phyloP scores from a whole-genome alignment of 768 basidiomycete genomes.

The Mycena alexandri region DNA sequence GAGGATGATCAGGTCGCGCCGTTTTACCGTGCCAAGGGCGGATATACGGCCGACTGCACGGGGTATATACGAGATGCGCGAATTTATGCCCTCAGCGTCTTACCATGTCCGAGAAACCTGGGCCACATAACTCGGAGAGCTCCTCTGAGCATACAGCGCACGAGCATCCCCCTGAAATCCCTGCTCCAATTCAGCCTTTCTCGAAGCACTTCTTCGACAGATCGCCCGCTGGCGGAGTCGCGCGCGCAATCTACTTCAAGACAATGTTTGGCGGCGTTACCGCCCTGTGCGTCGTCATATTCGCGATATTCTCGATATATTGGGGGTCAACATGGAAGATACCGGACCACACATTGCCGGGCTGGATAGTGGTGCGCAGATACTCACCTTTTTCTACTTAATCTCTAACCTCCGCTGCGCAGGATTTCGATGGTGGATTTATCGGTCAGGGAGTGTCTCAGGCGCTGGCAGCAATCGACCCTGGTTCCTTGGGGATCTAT shows the following conservation, averaged over 20 bases:
- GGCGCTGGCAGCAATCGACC: not conserved
- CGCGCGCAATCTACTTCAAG: slow-evolving; percentile 57
- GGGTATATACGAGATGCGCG: no score
- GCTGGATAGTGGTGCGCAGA: slow-evolving; percentile 63
- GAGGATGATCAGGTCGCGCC: no score
- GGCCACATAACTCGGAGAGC: no score
- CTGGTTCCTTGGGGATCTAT: not conserved
- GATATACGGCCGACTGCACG: no score
- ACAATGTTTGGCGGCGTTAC: slow-evolving; percentile 51
- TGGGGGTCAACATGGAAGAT: slow-evolving; percentile 67
- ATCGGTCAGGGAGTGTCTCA: not conserved
- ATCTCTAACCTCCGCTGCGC: not conserved
- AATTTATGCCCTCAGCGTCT: no score
- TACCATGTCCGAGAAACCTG: no score
- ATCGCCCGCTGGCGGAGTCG: slow-evolving; percentile 37
- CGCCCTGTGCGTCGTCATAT: slow-evolving; percentile 54
- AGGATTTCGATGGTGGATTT: slow-evolving; percentile 12
- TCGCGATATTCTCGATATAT: slow-evolving; percentile 64
- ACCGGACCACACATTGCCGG: slow-evolving; percentile 56
- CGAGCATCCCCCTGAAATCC: no score
- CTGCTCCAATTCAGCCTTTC: not conserved
- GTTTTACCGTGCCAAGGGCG: no score
- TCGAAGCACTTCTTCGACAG: slow-evolving; percentile 40
- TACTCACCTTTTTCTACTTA: not conserved
- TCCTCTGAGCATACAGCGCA: no score